Conservation (phyloP, 345 rosid genomes). For the Combretum micranthum region DNA sequence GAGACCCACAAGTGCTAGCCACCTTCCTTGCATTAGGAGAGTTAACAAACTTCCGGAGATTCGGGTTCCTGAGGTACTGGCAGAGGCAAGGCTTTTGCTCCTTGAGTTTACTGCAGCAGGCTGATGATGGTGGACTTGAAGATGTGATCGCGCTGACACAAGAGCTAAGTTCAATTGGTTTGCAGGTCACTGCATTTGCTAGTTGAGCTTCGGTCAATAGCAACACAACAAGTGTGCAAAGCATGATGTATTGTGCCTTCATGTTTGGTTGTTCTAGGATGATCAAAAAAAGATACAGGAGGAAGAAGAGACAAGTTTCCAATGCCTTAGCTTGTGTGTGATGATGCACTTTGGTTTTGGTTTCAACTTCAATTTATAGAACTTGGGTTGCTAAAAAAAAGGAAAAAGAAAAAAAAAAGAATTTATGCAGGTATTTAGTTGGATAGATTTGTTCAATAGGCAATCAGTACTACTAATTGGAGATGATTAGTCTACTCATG, state of each 20-base stretch:
- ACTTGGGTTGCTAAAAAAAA: slow-evolving; percentile 3
- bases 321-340: slow-evolving; percentile 7
- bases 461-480: too few species aligned
- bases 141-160: slow-evolving; percentile 77
- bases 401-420: slow-evolving; percentile 5
- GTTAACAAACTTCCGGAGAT: slow-evolving; percentile 56
- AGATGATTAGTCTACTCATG: too few species aligned
- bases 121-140: slow-evolving; percentile 49
- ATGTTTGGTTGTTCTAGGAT: slow-evolving; percentile 14
- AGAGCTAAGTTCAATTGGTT: slow-evolving; percentile 68
- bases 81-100: slow-evolving; percentile 93
- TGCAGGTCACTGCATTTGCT: slow-evolving; percentile 55
- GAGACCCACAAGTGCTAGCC: slow-evolving; percentile 72
- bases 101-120: slow-evolving; percentile 73
- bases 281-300: neutral
- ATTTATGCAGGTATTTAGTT: too few species aligned
- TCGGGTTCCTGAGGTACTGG: slow-evolving; percentile 71
- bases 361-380: slow-evolving; percentile 46
- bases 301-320: neutral
- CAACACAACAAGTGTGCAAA: slow-evolving; percentile 35
- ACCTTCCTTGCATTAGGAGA: slow-evolving; percentile 88
- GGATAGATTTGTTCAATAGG: too few species aligned
- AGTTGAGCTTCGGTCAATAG: slow-evolving; percentile 32
- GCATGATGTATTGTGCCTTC: slow-evolving; percentile 36
- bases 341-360: slow-evolving; percentile 11